Evolutionary conservation across 2,329 filamentous ascomycete species (phyloP), one percentile per base, ranked within the genome.

Genomic region (Fusarium floridanum): DNA sequence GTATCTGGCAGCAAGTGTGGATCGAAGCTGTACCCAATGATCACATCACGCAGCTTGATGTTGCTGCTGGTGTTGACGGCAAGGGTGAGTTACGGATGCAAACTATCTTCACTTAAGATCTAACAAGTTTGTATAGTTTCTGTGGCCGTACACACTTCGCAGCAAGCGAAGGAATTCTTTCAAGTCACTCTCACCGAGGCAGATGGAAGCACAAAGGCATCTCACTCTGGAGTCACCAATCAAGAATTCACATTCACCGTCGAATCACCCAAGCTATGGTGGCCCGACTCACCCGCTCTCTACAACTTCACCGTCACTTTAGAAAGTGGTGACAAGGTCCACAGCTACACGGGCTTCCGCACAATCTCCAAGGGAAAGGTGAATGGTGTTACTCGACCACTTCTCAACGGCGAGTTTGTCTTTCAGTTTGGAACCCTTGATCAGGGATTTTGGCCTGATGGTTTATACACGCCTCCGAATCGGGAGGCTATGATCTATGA

Each of bases 1-100:
- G 92, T 6, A 94, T 94, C 72, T 94, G 92, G 92, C 92, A 94
- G 78, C 88, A 87, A 20, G 92, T 94, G 0, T 94, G 92, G 92
- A 83, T 94, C 2, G 90, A 93, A 78, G 85, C 88, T n/a, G 90
- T 88, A 0, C 89, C 92, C 0, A 71, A 82, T 0, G 86, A 88
- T 60, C 84, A 91, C 74, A 88, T 94, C 64, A 88, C 87, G 0
- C 84, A 88, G 45, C 82, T 94, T 3, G 89, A 93, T 71, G 77
- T 94, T 17, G 81, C 85, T 29, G 92, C 91, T 1, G 86, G 89
- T 85, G 43, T 68, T 32, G 62, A 74, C 1, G 72, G 72, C 6
- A 34, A 67, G 62, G 72, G 72, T 56, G 2, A 56, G 61, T 4
- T 48, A 2, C 2, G 9, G 5, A 6, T 14, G 3, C 6, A 10